phyloP scores from a whole-genome alignment of 2,329 filamentous ascomycete genomes.

The Aurifilum marmelostoma region DNA sequence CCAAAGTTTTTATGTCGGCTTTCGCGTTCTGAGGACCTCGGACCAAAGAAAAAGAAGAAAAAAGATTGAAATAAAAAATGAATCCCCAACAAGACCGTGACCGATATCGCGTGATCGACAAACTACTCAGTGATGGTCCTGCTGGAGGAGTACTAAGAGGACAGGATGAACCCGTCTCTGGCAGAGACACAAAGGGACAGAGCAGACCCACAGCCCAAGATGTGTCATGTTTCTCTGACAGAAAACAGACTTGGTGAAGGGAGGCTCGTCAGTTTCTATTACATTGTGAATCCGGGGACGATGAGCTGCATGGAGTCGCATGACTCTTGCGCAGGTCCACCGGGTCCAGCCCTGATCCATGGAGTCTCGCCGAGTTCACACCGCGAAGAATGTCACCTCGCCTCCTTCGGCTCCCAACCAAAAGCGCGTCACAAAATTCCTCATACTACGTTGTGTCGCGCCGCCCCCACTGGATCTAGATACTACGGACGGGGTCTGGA shows the following conservation, averaged over 20 bases:
- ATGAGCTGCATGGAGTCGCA: neutral
- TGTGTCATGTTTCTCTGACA: neutral
- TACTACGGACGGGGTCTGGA: conserved; percentile 3
- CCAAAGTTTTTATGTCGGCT: neutral
- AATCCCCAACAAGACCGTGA: neutral
- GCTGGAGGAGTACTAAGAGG: neutral
- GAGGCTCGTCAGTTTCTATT: neutral
- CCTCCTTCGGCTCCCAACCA: neutral
- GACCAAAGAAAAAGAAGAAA: neutral
- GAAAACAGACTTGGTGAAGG: neutral
- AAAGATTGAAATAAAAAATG: neutral
- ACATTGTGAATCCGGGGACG: conserved; percentile 2
- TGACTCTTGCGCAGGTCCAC: conserved; percentile 1
- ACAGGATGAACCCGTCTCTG: no score
- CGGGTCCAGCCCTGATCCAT: neutral
- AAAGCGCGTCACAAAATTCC: conserved; percentile 2
- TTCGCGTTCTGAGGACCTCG: neutral
- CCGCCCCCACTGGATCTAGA: conserved; percentile 9
- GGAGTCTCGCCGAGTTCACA: conserved; percentile 2
- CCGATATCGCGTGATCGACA: neutral
- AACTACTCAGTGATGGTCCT: neutral
- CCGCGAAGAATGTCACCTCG: neutral
- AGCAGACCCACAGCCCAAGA: neutral
- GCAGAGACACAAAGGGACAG: no score
- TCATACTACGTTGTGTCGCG: neutral